A percentile compares a stretch with the other conserved stretches of the same genome.
Evolutionary conservation across 129 eudicot genomes (phyloP).

Genomic region (Tagetes patula): DNA sequence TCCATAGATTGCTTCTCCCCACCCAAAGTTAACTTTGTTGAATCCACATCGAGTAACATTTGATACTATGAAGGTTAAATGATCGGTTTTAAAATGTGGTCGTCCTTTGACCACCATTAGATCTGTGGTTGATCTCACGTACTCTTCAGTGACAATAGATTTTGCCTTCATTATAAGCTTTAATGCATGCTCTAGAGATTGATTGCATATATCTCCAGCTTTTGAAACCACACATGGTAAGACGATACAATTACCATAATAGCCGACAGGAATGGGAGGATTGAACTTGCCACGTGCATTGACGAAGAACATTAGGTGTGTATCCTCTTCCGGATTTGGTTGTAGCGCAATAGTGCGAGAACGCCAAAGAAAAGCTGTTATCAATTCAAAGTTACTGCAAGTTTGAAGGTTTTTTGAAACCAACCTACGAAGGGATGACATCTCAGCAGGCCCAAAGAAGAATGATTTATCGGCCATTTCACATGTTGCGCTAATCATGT

Average conservation of each 20-base stretch:
- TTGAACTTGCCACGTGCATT: conserved; percentile 21
- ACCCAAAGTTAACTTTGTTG: conserved; percentile 31
- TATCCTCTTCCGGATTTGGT: conserved; percentile 23
- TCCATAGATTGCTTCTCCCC: conserved; percentile 40
- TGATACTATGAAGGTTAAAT: conserved; percentile 15
- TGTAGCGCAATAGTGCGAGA: conserved; percentile 41
- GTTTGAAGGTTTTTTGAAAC: conserved; percentile 17
- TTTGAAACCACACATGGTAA: conserved; percentile 29
- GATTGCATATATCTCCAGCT: conserved; percentile 20
- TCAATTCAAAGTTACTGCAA: conserved; percentile 32
- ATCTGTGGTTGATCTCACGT: conserved; percentile 34
- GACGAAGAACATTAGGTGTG: conserved; percentile 13
- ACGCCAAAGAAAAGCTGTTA: conserved; percentile 44
- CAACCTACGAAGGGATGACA: conserved; percentile 14
- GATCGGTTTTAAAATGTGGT: background rate
- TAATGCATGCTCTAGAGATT: conserved; percentile 32
- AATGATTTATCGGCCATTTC: conserved; percentile 9
- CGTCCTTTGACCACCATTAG: conserved; percentile 32
- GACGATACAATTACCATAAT: conserved; percentile 38
- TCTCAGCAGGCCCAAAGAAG: conserved; percentile 31
- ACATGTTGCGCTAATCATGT: background rate
- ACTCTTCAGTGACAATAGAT: conserved; percentile 31
- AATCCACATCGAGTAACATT: background rate
- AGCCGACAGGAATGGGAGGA: conserved; percentile 38
- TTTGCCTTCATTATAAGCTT: conserved; percentile 34